Base-by-base conservation (phyloP, 2,329 filamentous ascomycete species). In the Ilyonectria sp. region DNA sequence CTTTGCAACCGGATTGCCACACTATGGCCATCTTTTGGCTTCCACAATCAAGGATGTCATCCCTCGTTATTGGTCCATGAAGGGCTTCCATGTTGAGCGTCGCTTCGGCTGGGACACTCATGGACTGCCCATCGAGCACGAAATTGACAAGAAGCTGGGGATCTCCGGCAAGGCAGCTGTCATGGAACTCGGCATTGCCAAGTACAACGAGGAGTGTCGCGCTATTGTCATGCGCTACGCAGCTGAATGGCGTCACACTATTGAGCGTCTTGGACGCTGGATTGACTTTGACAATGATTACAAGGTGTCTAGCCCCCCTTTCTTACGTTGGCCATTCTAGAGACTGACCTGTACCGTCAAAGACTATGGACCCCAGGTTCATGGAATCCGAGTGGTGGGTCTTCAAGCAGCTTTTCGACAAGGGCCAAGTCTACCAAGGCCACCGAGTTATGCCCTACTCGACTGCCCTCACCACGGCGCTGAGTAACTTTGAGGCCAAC, bases 331-430 rank as follows among this genome's bases (percentile, higher is more conserved):
- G 13, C 10, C 15, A 21, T 13, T 19, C 10, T 29, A 31, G 21
- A 37, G 31, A 46, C 74, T 74, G 33, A 76, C 21, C n/a, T 1
- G 33, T 11, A 11, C 19, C n/a, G 13, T 19, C 19, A 31, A 67
- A 92, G 92, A 97, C 94, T 40, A 97, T 98, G 94, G 92, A 98
- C 80, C 87, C 92, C n/a, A 91, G 86, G 21, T 98, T 97, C 83
- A 98, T 98, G 95, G 95, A 98, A 84, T 92, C 93, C 0, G 90
- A 93, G 71, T 98, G 95, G 95, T 98, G 95, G 95, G 93, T 96
- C 19, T 97, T 97, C 86, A 97, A 96, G 85, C 90, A 95, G 79
- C 87, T 98, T 26, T 97, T 94, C 79, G 93, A 97, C 75, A 97
- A 97, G 83, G 93, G 91, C 63, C 86, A 92, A 69, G 94, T 98